Base-by-base conservation (phyloP, 2,329 filamentous ascomycete genomes). In the Colletotrichum euphorbiae region DNA sequence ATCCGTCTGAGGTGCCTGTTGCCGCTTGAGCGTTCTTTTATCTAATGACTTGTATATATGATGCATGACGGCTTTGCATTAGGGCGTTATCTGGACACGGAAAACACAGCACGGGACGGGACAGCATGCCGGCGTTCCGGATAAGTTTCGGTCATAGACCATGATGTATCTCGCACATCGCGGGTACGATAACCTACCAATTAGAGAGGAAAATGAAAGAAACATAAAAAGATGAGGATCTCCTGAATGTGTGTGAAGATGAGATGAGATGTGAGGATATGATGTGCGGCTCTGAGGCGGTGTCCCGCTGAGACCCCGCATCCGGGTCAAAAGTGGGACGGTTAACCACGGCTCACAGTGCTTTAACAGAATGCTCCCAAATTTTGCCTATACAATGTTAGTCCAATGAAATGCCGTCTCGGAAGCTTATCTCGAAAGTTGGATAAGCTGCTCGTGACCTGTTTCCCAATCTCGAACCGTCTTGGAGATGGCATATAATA, bases 111-210 rank as follows among this genome's bases (percentile, higher is more conserved):
- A 68, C 48, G 48, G 61, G 21, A 64, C 19, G 48, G 54, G 65
- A 68, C 54, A 68, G 65, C 65, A 65, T 68, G 61, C 61, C 45
- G 61, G 65, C 60, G 61, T 64, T 68, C 65, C 40, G 65, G 54
- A 54, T 55, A 21, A 19, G 24, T 55, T 54, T 15, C 24, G 45
- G 61, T 63, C 54, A 50, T 19, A 59, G 61, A 38, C 54, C 61
- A 43, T 38, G 42, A 43, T 36, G 17, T 48, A 50, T 59, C 46
- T 48, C 42, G 61, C 46, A 13, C 43, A 55, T 45, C n/a, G 61
- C 54, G 36, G 54, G 38, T 50, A 54, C 42, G 21, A 59, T 15
- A 51, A 50, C 55, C 54, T 59, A 43, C 24, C 15, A 42, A 24
- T 12, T 28, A 48, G 52, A 59, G 58, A 46, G 65, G 45, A 64